Evolutionary conservation across 176 grass and related monocot species (phyloP).

Genomic region (Bonia amplexicaulis): DNA sequence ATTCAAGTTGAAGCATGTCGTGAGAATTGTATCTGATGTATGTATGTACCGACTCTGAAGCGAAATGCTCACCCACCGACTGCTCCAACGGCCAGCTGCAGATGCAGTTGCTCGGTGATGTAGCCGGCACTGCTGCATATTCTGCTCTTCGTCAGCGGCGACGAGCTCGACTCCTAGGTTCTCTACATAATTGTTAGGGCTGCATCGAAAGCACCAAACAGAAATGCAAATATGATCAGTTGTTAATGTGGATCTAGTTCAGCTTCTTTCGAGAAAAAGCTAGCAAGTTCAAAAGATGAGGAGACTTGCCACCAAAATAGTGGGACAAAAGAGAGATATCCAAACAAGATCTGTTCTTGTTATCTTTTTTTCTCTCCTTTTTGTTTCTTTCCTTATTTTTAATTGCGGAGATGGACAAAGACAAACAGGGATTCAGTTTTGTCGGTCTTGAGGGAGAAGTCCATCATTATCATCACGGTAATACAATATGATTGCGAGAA

Average conservation of each 20-base stretch:
- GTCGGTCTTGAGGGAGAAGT: not conserved
- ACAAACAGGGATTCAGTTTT: not conserved
- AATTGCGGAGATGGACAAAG: not conserved
- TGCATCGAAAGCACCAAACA: slow-evolving; percentile 27
- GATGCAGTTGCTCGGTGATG: not conserved
- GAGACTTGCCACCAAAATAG: not conserved
- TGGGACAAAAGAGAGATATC: not conserved
- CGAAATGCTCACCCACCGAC: slow-evolving; percentile 21
- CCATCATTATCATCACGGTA: no score
- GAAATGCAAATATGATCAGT: not conserved
- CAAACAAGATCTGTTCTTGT: not conserved
- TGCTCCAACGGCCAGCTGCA: not conserved
- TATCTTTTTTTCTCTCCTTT: not conserved
- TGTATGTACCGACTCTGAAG: slow-evolving; percentile 26
- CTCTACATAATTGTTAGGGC: slow-evolving; percentile 7
- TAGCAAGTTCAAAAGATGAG: not conserved
- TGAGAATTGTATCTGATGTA: not conserved
- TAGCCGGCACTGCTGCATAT: not conserved
- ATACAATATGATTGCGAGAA: not conserved
- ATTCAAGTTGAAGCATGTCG: slow-evolving; percentile 43
- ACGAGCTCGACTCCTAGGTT: not conserved
- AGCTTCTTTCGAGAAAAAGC: not conserved
- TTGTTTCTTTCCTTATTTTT: slow-evolving; percentile 18
- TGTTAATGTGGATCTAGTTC: not conserved
- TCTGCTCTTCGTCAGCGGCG: not conserved